Conservation (phyloP, 2,329 filamentous ascomycete genomes). For the Ophiosphaerella narmari region DNA sequence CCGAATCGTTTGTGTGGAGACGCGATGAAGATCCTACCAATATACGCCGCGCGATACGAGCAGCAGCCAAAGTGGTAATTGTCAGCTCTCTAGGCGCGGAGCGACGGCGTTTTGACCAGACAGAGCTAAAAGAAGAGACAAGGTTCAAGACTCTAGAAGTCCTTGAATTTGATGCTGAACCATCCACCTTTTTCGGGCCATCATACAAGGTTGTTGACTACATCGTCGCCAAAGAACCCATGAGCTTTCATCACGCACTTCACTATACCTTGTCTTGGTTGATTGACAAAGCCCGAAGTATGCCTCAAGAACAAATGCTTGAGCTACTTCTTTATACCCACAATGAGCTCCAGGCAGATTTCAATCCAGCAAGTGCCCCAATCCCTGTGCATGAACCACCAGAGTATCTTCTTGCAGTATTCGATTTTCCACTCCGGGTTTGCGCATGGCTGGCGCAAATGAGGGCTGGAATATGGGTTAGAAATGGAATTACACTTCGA, state of each 20-base stretch:
- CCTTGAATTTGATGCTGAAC: conserved; percentile 74
- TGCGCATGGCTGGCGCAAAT: conserved; percentile 98
- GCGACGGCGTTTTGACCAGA: conserved; percentile 78
- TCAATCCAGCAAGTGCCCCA: conserved; percentile 62
- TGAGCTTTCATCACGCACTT: conserved; percentile 96
- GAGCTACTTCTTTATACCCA: conserved; percentile 73
- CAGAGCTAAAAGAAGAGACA: conserved; percentile 85
- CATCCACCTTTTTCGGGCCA: conserved; percentile 36
- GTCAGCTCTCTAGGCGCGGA: conserved; percentile 90
- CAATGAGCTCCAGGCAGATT: conserved; percentile 69
- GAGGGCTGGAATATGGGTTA: conserved; percentile 98
- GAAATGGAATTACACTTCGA: conserved; percentile 92
- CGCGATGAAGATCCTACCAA: conserved; percentile 67
- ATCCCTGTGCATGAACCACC: conserved; percentile 66
- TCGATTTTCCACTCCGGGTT: conserved; percentile 91
- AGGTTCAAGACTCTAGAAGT: conserved; percentile 77
- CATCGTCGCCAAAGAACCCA: conserved; percentile 82
- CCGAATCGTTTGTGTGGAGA: conserved; percentile 79
- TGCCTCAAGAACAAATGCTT: conserved; percentile 69
- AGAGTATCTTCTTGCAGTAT: conserved; percentile 82
- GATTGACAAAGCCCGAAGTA: conserved; percentile 81
- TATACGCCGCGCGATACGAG: conserved; percentile 72
- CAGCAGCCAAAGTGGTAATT: conserved; percentile 81
- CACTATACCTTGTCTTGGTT: conserved; percentile 98
- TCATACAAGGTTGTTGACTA: conserved; percentile 74